Base-by-base conservation (phyloP, 495 filamentous ascomycete genomes). In the Halenospora varia region DNA sequence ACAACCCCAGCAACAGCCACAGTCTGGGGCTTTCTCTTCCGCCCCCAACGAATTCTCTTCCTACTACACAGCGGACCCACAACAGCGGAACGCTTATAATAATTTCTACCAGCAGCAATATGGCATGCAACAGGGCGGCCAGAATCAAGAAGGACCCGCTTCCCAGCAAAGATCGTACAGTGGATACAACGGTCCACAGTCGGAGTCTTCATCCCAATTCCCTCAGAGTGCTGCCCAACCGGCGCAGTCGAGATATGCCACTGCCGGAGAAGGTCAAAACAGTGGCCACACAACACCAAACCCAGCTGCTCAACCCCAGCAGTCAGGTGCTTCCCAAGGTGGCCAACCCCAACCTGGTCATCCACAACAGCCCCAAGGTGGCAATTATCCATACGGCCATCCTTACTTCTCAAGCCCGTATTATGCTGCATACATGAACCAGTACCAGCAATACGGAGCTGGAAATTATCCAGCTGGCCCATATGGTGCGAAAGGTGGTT, bases 241-340 rank as follows among this genome's bases (percentile, higher is more conserved):
- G 67, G 68, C 77, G 19, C 79, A 77, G 47, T 86, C 82, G 59
- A 85, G 89, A 45, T 93, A 87, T 70, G 82, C 86, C 35, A 81
- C 82, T 26, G 73, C 79, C 42, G 65, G 73, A 26, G 94, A 96
- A 41, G 79, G 88, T 41, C 88, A 90, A 68, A 87, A 84, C 71
- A 92, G 88, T 66, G 92, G 89, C 15, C 87, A 95, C 64, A 92
- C 86, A 41, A 96, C 93, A 3, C 91, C 92, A 8, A 93, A 93
- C 69, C 90, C 88, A 22, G 84, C 85, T 39, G 73, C 88, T 53
- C 86, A 88, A 59, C 80, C 75, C 24, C 86, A 87, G 57, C 61
- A 66, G 29, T 60, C 68, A 45, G 65, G 53, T 9, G 71, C 73
- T 53, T 57, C 50, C 40, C 82, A 82, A 62, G 73, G 73, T 46